phyloP scores from a whole-genome alignment of 768 basidiomycete species.

The Chiua virens region DNA sequence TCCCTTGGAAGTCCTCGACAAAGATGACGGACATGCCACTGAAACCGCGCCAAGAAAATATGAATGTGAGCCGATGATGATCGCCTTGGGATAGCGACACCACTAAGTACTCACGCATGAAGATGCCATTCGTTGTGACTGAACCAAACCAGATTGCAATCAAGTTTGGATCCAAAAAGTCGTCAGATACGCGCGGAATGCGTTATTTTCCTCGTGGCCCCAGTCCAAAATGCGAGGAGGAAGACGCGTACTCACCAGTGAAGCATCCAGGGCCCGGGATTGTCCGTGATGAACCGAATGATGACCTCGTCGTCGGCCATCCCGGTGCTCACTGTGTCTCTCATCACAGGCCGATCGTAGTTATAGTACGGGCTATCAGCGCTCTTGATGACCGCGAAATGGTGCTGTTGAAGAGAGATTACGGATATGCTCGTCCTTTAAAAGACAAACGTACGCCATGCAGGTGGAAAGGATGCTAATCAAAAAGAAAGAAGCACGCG shows the following conservation, averaged over 20 bases:
- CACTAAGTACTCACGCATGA: constrained; percentile 25
- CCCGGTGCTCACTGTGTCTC: constrained; percentile 47
- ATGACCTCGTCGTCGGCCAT: constrained; percentile 41
- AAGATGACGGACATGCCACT: constrained; percentile 17
- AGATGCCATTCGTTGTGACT: constrained; percentile 42
- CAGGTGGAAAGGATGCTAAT: constrained; percentile 22
- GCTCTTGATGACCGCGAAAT: constrained; percentile 41
- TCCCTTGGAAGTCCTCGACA: constrained; percentile 12
- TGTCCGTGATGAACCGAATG: constrained; percentile 66
- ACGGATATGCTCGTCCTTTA: no score
- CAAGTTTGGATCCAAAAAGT: background rate
- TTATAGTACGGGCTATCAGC: constrained; percentile 38
- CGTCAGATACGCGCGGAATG: no score
- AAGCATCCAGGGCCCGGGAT: constrained; percentile 60
- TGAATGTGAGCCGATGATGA: no score
- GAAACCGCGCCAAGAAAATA: background rate
- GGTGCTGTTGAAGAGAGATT: constrained; percentile 29
- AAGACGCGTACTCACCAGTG: constrained; percentile 29
- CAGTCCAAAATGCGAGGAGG: no score
- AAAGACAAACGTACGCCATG: constrained; percentile 13
- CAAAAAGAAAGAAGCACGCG: background rate
- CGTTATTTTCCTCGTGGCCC: no score
- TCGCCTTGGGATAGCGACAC: no score
- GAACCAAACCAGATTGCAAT: background rate
- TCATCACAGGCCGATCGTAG: constrained; percentile 47